phyloP scores from a whole-genome alignment of 2,329 filamentous ascomycete genomes.

The Metarhizium anisopliae region DNA sequence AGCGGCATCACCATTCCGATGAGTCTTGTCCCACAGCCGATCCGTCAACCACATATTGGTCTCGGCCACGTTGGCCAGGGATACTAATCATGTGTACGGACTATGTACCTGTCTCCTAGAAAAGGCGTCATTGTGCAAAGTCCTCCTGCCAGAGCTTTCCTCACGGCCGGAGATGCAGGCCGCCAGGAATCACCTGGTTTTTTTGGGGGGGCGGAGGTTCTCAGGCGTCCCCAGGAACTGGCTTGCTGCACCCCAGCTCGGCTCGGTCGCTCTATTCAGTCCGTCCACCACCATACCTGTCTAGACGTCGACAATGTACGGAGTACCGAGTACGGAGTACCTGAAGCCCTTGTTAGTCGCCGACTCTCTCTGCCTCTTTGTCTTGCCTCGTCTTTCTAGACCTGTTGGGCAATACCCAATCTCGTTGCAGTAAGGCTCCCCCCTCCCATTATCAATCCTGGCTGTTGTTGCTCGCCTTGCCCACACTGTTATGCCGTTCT shows the following conservation, averaged over 20 bases:
- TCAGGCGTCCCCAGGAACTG: neutral
- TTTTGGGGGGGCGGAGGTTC: neutral
- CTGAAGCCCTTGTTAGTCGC: constrained; percentile 1
- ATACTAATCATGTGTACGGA: neutral
- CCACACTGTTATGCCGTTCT: constrained; percentile 6
- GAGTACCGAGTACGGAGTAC: neutral
- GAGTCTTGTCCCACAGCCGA: neutral
- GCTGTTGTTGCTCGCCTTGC: constrained; percentile 1
- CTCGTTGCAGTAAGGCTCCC: constrained; percentile 5
- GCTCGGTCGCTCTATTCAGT: neutral
- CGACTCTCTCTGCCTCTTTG: constrained; percentile 4
- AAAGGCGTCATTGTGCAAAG: neutral
- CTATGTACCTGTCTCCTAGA: no score
- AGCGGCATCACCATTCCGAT: constrained; percentile 1
- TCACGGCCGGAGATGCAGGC: neutral
- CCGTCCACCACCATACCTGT: neutral
- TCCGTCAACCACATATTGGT: constrained; percentile 2
- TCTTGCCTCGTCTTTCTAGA: constrained; percentile 3
- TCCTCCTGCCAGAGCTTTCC: neutral
- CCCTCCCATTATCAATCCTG: constrained; percentile 2
- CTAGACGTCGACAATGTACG: neutral
- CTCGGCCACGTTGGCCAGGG: neutral
- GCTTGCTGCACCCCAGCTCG: constrained; percentile 4
- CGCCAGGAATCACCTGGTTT: no score
- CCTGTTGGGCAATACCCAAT: constrained; percentile 3